Evolutionary conservation across 208 protist genomes (phyloP).

Genomic region (Leptomonas seymouri): DNA sequence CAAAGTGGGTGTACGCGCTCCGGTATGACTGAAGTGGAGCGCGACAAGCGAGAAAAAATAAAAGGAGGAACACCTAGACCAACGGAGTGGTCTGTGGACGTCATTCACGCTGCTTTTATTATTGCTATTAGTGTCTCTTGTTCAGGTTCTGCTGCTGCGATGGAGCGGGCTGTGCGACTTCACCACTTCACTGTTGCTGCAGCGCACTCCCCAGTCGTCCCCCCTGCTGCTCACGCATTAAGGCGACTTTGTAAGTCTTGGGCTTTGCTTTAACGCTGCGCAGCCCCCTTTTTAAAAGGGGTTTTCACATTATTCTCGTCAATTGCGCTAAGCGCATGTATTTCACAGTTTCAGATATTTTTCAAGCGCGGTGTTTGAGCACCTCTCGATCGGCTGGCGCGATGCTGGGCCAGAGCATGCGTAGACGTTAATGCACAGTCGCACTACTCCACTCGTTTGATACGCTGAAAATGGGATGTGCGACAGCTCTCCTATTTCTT

Average conservation of each 20-base stretch:
- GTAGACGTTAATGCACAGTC: no score
- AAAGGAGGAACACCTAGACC: neutral
- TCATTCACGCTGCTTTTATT: neutral
- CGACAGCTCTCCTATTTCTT: no score
- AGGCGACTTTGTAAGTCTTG: no score
- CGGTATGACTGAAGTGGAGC: constrained; percentile 48
- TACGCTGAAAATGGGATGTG: no score
- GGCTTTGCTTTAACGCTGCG: no score
- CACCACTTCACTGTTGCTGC: neutral
- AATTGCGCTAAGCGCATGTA: no score
- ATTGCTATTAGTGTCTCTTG: neutral
- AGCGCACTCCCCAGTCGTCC: neutral
- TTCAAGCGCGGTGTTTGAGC: no score
- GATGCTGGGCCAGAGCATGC: no score
- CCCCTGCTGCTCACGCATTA: neutral
- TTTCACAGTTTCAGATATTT: no score
- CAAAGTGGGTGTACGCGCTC: constrained; percentile 64
- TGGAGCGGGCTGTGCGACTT: neutral
- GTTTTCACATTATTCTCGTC: neutral
- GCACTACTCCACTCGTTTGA: no score
- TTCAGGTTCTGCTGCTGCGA: neutral
- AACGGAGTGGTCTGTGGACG: neutral
- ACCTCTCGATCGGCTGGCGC: no score
- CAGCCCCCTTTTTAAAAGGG: no score
- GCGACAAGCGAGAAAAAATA: neutral